Evolutionary conservation across 495 filamentous ascomycete species (phyloP).

Genomic region (Hamigera avellanea): DNA sequence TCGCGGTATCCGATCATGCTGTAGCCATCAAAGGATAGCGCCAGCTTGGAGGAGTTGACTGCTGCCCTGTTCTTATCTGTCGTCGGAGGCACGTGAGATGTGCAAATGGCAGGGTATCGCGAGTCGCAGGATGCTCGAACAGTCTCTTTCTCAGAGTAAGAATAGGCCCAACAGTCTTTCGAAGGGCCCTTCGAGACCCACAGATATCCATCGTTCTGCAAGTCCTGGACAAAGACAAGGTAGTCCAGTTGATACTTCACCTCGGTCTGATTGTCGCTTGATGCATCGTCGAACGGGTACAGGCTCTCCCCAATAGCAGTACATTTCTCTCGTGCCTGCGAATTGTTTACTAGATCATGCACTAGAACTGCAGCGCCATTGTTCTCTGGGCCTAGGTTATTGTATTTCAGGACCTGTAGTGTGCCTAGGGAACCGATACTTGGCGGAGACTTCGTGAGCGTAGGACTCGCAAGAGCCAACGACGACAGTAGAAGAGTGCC

Average conservation of each 20-base stretch:
- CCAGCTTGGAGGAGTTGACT: too few relatives aligned
- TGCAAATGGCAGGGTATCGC: too few relatives aligned
- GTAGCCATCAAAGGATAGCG: too few relatives aligned
- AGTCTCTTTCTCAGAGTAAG: conserved; percentile 35
- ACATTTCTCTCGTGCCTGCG: conserved; percentile 8
- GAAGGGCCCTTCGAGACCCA: conserved; percentile 7
- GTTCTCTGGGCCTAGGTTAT: conserved; percentile 18
- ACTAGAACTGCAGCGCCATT: conserved; percentile 19
- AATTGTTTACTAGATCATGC: conserved; percentile 6
- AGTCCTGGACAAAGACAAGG: conserved; percentile 9
- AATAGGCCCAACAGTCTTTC: conserved; percentile 10
- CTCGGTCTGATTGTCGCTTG: conserved; percentile 7
- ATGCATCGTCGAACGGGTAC: conserved; percentile 4
- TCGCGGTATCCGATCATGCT: too few relatives aligned
- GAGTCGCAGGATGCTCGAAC: too few relatives aligned
- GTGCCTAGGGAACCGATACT: too few relatives aligned
- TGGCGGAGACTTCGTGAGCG: too few relatives aligned
- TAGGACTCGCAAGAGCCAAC: too few relatives aligned
- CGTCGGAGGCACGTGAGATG: too few relatives aligned
- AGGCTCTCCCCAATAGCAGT: conserved; percentile 15
- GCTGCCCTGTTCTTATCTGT: too few relatives aligned
- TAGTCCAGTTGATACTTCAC: conserved; percentile 17
- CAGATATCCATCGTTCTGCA: conserved; percentile 6
- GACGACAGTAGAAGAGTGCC: too few relatives aligned
- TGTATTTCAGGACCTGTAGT: too few relatives aligned